Conservation (phyloP, 73 alveolate species). For the Stentor coeruleus region DNA sequence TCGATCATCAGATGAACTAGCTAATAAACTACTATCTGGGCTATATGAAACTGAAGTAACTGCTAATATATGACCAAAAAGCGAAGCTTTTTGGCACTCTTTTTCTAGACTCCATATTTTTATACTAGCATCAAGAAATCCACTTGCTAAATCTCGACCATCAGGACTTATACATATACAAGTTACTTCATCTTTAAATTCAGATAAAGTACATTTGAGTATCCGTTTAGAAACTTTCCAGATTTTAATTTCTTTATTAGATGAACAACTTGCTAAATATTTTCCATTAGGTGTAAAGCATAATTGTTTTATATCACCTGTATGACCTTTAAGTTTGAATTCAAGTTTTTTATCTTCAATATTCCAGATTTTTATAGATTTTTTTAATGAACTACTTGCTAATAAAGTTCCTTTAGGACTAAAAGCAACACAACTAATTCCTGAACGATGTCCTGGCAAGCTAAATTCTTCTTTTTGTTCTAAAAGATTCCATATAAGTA, state of each 20-base stretch:
- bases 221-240: conserved; percentile 88
- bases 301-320: conserved; percentile 93
- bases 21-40: conserved; percentile 89
- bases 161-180: conserved; percentile 88
- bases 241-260: conserved; percentile 83
- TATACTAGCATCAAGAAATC: conserved; percentile 85
- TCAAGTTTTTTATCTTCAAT: conserved; percentile 74
- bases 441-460: conserved; percentile 91
- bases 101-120: conserved; percentile 95
- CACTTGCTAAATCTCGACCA: conserved; percentile 82
- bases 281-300: conserved; percentile 94
- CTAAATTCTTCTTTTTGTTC: conserved; percentile 67
- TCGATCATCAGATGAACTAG: conserved; percentile 87
- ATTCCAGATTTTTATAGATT: conserved; percentile 90
- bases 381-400: conserved; percentile 89
- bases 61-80: conserved; percentile 92
- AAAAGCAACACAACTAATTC: conserved; percentile 87
- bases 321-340: conserved; percentile 83
- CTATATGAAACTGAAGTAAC: conserved; percentile 87
- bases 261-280: conserved; percentile 89
- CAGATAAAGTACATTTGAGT: conserved; percentile 79
- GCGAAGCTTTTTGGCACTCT: conserved; percentile 69
- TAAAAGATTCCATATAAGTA: conserved; percentile 89
- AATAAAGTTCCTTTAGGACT: conserved; percentile 85
- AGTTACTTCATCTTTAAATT: conserved; percentile 82